Evolutionary conservation across 2,329 filamentous ascomycete species (phyloP), one percentile per base, ranked within the genome.

Genomic region (Ascochyta clinopodiicola): DNA sequence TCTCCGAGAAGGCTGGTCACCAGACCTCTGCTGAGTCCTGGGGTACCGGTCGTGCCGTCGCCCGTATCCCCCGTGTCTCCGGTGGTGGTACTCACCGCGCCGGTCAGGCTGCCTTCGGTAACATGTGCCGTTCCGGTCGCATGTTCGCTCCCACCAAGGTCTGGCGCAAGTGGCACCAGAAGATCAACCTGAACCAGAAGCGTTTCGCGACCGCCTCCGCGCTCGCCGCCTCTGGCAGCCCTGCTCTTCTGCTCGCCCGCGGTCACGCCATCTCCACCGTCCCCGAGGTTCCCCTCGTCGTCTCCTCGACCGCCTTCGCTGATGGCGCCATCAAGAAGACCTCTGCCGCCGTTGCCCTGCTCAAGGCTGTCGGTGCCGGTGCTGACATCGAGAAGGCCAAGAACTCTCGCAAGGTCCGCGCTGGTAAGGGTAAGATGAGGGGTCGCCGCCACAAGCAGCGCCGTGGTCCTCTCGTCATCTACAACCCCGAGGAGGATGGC

Each of bases 61-160:
- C 95, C 81, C 95, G 95, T 98, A 99, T 99, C 77, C 95, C 96
- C 78, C 95, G 95, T 97, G 95, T 99, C 81, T 98, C 95, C 79
- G 95, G 95, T 88, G 94, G 95, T 86, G 95, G 95, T 92, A 99
- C 95, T 81, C 95, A 99, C 89, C 94, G 95, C 87, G 95, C 95
- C 79, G 95, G 95, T 86, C 95, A 99, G 87, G 95, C 95, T 82
- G 95, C 95, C 74, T 99, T 98, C 83, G 95, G 95, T 92, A 99
- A 99, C 91, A 92, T 94, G 92, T 99, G 95, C 86, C 93, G 95
- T 81, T 96, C 94, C 79, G 95, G 96, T 86, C 95, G 95, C 85
- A 99, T 99, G 95, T 99, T 99, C 85, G 95, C 95, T 73, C 95
- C 95, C 71, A 99, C 95, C 84, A 99, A 99, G 90, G 90, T 96